Percentiles rank a stretch among this genome's conserved stretches.
Evolutionary conservation across 345 rosid species (phyloP).

Genomic region (Moringa oleifera): DNA sequence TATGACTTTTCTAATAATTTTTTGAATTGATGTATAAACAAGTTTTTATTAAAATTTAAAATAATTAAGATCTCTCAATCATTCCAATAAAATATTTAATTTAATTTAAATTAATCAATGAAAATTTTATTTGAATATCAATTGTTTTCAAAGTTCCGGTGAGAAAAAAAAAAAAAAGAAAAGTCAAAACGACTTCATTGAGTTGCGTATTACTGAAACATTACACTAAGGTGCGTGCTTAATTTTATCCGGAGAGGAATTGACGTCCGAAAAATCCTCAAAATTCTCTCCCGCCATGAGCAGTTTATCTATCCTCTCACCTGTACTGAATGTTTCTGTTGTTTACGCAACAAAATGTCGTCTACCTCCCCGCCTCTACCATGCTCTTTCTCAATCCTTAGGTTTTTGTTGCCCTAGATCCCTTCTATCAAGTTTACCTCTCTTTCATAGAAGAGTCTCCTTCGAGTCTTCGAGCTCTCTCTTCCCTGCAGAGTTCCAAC

Average conservation of each 20-base stretch:
- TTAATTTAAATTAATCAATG: too few relatives aligned
- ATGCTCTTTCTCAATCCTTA: conserved; percentile 22
- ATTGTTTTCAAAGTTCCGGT: too few relatives aligned
- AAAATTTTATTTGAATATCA: too few relatives aligned
- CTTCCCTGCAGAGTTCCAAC: conserved; percentile 44
- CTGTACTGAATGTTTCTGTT: conserved; percentile 15
- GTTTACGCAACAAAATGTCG: conserved; percentile 19
- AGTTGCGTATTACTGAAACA: too few relatives aligned
- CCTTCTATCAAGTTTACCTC: conserved; percentile 19
- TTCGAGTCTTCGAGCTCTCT: conserved; percentile 40
- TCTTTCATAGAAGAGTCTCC: conserved; percentile 13
- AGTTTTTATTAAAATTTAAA: too few relatives aligned
- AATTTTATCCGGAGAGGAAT: not conserved
- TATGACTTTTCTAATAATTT: too few relatives aligned
- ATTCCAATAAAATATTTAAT: too few relatives aligned
- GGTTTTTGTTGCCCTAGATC: conserved; percentile 26
- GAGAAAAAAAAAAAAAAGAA: too few relatives aligned
- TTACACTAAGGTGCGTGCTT: too few relatives aligned
- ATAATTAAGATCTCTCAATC: too few relatives aligned
- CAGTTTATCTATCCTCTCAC: conserved; percentile 41
- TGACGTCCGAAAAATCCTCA: conserved; percentile 19
- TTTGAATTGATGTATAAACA: too few relatives aligned
- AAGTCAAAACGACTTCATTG: too few relatives aligned
- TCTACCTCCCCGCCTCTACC: conserved; percentile 12
- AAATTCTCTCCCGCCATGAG: conserved; percentile 53